These are phyloP conservation scores for Backusella morwellensis DNA, from an alignment of 192 early-diverging fungal genomes.

Conservation along the genomic window DNA sequence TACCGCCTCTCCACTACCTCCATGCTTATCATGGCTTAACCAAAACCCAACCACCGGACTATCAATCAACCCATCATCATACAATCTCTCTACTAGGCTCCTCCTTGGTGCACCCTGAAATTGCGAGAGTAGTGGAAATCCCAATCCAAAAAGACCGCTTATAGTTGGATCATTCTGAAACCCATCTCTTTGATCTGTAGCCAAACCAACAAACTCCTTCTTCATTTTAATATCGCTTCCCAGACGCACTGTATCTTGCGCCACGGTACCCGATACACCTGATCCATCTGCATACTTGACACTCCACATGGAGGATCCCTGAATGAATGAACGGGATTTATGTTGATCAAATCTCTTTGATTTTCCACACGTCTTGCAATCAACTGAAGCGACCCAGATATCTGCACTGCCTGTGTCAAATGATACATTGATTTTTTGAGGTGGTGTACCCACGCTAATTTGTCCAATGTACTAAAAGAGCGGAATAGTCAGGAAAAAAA, in stretches of 20 bases:
- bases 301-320: constrained; percentile 25
- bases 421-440: constrained; percentile 59
- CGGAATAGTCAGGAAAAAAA: neutral
- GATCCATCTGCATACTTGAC: constrained; percentile 49
- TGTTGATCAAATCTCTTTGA: constrained; percentile 30
- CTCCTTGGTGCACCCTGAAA: neutral
- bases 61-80: constrained; percentile 15
- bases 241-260: constrained; percentile 51
- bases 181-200: constrained; percentile 49
- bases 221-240: constrained; percentile 47
- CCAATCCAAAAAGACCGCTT: constrained; percentile 67
- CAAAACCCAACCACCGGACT: constrained; percentile 27
- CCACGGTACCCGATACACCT: constrained; percentile 31
- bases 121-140: constrained; percentile 42
- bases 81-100: constrained; percentile 14
- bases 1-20: constrained; percentile 44
- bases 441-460: constrained; percentile 67
- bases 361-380: constrained; percentile 25
- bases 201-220: constrained; percentile 61
- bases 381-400: constrained; percentile 54
- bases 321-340: constrained; percentile 21
- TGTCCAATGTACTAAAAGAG: constrained; percentile 45
- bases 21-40: constrained; percentile 34
- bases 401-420: constrained; percentile 76
- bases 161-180: constrained; percentile 54